Conservation (phyloP, 495 filamentous ascomycete genomes). For the Aspergillus bertholletiae region DNA sequence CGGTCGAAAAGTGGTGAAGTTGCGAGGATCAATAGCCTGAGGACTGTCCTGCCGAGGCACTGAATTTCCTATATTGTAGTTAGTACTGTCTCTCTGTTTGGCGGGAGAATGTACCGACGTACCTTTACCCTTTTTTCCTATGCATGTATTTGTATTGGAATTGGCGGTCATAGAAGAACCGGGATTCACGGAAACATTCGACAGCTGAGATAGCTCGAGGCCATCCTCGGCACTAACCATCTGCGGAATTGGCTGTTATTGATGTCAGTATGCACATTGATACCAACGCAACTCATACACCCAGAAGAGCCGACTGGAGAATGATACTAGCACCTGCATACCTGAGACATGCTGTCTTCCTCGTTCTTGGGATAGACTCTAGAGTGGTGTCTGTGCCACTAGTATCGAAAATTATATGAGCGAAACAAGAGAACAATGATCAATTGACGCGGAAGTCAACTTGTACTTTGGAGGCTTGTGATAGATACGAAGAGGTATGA, state of each 20-base stretch:
- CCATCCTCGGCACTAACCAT: neutral
- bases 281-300: neutral
- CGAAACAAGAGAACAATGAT: neutral
- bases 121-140: neutral
- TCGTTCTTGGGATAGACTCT: neutral
- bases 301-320: neutral
- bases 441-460: neutral
- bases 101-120: neutral
- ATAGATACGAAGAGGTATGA: neutral
- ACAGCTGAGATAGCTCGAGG: neutral
- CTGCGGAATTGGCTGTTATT: neutral
- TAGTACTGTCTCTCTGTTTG: neutral
- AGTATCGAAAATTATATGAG: neutral
- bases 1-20: slow-evolving; percentile 5
- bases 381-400: neutral
- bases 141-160: neutral
- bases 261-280: neutral
- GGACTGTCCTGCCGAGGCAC: slow-evolving; percentile 14
- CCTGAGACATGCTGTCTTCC: neutral
- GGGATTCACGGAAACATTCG: neutral
- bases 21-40: slow-evolving; percentile 4
- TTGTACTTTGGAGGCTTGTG: neutral
- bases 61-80: neutral
- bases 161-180: neutral
- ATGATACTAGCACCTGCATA: neutral